Base-by-base conservation (phyloP, 1,284 basidiomycete genomes). In the Porodaedalea pini region DNA sequence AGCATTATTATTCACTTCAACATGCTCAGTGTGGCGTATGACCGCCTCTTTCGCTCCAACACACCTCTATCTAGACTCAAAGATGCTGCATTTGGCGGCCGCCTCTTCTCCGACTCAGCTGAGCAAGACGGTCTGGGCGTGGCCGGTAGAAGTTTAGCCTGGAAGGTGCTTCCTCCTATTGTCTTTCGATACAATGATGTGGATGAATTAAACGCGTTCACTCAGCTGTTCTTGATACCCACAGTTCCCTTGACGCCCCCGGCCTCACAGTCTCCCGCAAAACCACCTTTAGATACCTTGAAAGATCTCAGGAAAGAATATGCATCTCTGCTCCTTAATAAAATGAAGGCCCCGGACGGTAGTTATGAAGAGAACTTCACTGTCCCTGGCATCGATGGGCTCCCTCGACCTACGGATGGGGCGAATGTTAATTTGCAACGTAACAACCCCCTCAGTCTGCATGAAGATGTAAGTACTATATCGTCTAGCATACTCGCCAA, bases 391-490 rank as follows among this genome's bases (percentile, higher is more conserved):
- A 72, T 77, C 4, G 68, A 72, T 31, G 67, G 68, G 34, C 67
- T 71, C 3, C 74, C 74, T 2, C 74, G 71, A 51, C 66, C 71
- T 54, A 68, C 71, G 36, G 68, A 71, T 25, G 68, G 65, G 43
- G 62, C 68, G 6, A 64, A 69, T 34, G 67, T 70, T 44, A 80
- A 83, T 71, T 71, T 86, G 66, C 85, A 88, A 68, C 77, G 73
- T 59, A 91, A 92, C 69, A 93, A 97, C 69, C 94, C 94, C 4
- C 73, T 97, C 39, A 93, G 90, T 66, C 74, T 94, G 54, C 87
- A 94, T 63, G 83, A 87, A 56, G 84, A 90, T 76, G 90, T 88
- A 57, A 57, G 77, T 69, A 23, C 19, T 13, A 27, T 60, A 40
- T n/a, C 17, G 31, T 21, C 54, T 39, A 23, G 49, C 39, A 17